Percentiles rank a stretch among this genome's conserved stretches.
phyloP scores from a whole-genome alignment of 1,284 basidiomycete species.

The Tilletia caries region DNA sequence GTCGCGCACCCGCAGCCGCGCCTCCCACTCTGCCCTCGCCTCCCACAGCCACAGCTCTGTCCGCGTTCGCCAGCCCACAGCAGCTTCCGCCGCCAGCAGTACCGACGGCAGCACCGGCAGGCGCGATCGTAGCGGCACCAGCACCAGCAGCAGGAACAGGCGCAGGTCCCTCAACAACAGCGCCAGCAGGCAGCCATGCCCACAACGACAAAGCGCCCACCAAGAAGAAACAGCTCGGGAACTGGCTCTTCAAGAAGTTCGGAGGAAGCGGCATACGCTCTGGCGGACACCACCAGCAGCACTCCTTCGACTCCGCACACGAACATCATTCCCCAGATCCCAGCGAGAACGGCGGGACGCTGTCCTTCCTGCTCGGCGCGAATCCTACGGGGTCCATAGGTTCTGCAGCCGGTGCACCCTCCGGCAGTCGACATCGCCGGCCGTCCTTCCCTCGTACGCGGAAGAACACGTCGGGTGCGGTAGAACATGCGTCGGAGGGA shows the following conservation, averaged over 20 bases:
- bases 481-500: not conserved
- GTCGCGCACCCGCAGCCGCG: no score
- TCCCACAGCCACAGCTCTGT: no score
- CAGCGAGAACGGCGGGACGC: no score
- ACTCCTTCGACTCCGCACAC: not conserved
- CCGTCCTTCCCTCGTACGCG: slow-evolving; percentile 1
- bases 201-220: slow-evolving; percentile 1
- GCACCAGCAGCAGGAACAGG: not conserved
- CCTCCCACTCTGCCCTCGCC: no score
- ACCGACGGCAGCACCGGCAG: not conserved
- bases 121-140: no score
- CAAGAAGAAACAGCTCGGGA: slow-evolving; percentile 12
- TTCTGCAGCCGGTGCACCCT: not conserved
- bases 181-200: not conserved
- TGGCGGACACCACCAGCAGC: not conserved
- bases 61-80: not conserved
- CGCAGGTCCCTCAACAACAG: not conserved
- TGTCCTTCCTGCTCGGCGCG: no score
- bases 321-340: no score
- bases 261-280: not conserved
- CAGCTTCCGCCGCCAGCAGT: not conserved
- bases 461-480: not conserved
- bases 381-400: no score
- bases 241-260: slow-evolving; percentile 12
- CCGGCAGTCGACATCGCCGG: not conserved